These are phyloP conservation scores for Leersia perrieri DNA, from an alignment of 176 grass and related monocot genomes.

Conservation along the genomic window DNA sequence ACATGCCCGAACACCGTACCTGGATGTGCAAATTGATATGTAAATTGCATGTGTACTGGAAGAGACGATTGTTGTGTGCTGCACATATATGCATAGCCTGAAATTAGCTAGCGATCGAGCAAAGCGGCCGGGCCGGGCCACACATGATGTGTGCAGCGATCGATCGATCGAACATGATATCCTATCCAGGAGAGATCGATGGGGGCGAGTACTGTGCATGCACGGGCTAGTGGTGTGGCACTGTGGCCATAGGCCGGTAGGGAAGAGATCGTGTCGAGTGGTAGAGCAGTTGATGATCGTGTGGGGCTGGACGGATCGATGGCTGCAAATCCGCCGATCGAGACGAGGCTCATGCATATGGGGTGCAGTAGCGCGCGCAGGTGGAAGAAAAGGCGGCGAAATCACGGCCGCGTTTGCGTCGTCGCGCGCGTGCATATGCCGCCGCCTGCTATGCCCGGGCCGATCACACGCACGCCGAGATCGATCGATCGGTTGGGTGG, in stretches of 20 bases:
- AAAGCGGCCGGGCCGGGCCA: neutral
- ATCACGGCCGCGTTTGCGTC: no score
- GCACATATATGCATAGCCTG: neutral
- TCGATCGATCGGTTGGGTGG: no score
- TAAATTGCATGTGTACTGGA: neutral
- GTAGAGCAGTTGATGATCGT: neutral
- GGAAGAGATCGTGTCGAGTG: neutral
- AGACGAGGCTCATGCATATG: neutral
- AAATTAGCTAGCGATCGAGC: neutral
- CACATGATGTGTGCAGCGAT: neutral
- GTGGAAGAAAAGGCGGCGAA: neutral
- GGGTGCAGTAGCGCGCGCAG: no score
- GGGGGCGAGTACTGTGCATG: neutral
- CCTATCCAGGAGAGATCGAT: neutral
- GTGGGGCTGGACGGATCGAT: neutral
- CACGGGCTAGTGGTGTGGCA: neutral
- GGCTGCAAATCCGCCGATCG: neutral
- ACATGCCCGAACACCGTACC: neutral
- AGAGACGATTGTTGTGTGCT: neutral
- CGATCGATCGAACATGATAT: no score
- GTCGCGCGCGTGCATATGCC: no score
- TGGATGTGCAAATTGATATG: neutral
- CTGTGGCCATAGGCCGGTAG: neutral
- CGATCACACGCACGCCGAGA: no score
- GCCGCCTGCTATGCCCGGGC: no score